phyloP scores from a whole-genome alignment of 1,284 basidiomycete genomes.

The Moesziomyces parantarcticus region DNA sequence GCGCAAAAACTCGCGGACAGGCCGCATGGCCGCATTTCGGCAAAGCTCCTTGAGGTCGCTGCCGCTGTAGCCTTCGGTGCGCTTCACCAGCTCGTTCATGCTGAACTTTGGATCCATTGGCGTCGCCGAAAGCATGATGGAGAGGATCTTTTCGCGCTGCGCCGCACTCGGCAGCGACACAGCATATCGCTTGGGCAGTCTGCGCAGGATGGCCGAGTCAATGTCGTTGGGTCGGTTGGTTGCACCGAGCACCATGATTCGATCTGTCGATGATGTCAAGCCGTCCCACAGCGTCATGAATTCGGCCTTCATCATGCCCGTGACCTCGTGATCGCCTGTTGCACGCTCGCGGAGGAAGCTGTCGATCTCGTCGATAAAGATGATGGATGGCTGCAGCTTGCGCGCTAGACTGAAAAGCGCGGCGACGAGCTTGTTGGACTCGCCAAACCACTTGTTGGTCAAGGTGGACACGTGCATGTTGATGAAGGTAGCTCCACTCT shows the following conservation, averaged over 20 bases:
- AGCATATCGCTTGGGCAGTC: conserved; percentile 98
- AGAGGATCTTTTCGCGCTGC: conserved; percentile 89
- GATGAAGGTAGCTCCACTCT: conserved; percentile 92
- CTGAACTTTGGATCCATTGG: conserved; percentile 76
- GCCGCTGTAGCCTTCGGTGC: conserved; percentile 84
- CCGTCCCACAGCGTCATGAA: conserved; percentile 99
- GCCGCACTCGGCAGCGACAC: conserved; percentile 82
- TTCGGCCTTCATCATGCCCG: conserved; percentile 99
- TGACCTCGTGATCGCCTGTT: conserved; percentile 93
- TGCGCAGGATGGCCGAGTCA: conserved; percentile 90
- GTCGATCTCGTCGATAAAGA: conserved; percentile 86
- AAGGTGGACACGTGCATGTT: conserved; percentile 72
- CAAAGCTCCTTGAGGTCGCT: conserved; percentile 96
- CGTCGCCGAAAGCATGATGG: conserved; percentile 73
- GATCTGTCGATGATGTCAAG: conserved; percentile 79
- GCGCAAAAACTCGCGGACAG: conserved; percentile 65
- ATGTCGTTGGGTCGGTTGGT: conserved; percentile 96
- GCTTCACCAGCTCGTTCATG: conserved; percentile 76
- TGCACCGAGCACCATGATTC: conserved; percentile 93
- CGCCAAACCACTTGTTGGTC: conserved; percentile 86
- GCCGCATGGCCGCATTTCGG: conserved; percentile 73
- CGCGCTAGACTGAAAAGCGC: conserved; percentile 81
- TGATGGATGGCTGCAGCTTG: conserved; percentile 80
- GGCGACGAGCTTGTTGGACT: conserved; percentile 92
- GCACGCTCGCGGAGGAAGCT: conserved; percentile 88